These are phyloP conservation scores for Artomyces pyxidatus DNA, from an alignment of 768 basidiomycete genomes.

Conservation along the genomic window DNA sequence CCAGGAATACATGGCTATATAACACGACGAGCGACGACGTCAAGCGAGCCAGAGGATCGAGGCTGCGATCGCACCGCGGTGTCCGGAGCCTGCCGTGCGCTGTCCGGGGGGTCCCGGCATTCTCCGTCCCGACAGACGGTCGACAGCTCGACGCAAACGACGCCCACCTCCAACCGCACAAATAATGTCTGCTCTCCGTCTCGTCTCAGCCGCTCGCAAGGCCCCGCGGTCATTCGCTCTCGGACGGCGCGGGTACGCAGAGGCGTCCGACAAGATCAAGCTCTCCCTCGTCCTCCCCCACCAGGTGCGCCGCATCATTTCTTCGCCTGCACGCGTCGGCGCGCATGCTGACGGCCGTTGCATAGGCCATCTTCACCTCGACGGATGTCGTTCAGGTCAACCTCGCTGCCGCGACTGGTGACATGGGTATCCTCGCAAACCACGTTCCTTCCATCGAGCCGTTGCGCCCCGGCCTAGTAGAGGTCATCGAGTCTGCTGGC, in stretches of 20 bases:
- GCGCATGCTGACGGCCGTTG: slow-evolving; percentile 4
- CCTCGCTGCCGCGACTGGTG: slow-evolving; percentile 86
- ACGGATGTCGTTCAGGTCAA: slow-evolving; percentile 94
- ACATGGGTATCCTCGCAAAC: slow-evolving; percentile 99
- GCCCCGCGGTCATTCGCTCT: slow-evolving; percentile 42
- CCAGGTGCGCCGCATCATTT: slow-evolving; percentile 51
- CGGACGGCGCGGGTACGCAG: slow-evolving; percentile 83
- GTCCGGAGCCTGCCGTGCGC: too few species aligned
- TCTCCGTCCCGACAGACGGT: too few species aligned
- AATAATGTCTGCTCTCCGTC: slow-evolving; percentile 73
- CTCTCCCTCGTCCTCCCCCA: slow-evolving; percentile 93
- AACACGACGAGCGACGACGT: neutral
- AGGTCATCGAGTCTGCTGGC: slow-evolving; percentile 79
- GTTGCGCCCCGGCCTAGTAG: slow-evolving; percentile 88
- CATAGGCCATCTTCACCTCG: slow-evolving; percentile 83
- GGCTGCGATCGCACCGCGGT: too few species aligned
- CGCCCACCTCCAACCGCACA: too few species aligned
- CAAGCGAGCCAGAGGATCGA: too few species aligned
- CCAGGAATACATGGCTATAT: neutral
- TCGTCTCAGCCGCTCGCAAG: slow-evolving; percentile 57
- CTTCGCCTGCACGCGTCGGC: slow-evolving; percentile 1
- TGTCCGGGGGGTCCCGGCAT: too few species aligned
- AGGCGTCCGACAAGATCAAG: slow-evolving; percentile 83
- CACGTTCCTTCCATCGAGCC: slow-evolving; percentile 98
- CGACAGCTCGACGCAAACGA: too few species aligned